Conservation (phyloP, 352 stramenopile species). For the Phytophthora pistaciae region DNA sequence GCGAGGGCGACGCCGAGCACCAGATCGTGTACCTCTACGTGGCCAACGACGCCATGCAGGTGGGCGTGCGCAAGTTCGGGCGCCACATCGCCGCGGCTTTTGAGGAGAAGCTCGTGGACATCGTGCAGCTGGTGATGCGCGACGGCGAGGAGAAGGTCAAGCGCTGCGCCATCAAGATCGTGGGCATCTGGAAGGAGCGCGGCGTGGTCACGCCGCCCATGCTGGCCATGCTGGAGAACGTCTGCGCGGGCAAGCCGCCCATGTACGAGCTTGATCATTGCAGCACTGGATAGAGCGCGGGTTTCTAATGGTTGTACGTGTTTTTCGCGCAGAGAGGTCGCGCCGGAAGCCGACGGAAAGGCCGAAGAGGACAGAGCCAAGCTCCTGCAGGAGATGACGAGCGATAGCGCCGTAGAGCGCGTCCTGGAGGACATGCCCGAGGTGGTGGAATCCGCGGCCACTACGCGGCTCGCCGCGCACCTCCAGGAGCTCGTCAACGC, state of each 20-base stretch:
- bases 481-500: constrained; percentile 83
- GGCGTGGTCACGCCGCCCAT: constrained; percentile 60
- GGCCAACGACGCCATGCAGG: constrained; percentile 89
- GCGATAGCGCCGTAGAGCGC: constrained; percentile 45
- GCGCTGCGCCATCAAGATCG: constrained; percentile 87
- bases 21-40: constrained; percentile 90
- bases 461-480: constrained; percentile 44
- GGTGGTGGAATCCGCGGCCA: constrained; percentile 62
- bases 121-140: constrained; percentile 74
- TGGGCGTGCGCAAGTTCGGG: constrained; percentile 83
- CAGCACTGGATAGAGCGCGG: neutral
- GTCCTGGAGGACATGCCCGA: constrained; percentile 79
- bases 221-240: constrained; percentile 76
- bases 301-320: constrained; percentile 15
- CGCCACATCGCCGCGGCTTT: constrained; percentile 74
- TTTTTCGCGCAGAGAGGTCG: constrained; percentile 41
- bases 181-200: constrained; percentile 88
- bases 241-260: constrained; percentile 73
- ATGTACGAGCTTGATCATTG: constrained; percentile 42
- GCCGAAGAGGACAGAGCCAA: constrained; percentile 39
- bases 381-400: constrained; percentile 50
- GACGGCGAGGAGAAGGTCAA: constrained; percentile 84
- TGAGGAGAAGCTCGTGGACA: constrained; percentile 61
- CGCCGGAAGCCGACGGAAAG: constrained; percentile 29
- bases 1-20: constrained; percentile 59